Conservation (phyloP, 2,329 filamentous ascomycete species). For the Exophiala mesophila region DNA sequence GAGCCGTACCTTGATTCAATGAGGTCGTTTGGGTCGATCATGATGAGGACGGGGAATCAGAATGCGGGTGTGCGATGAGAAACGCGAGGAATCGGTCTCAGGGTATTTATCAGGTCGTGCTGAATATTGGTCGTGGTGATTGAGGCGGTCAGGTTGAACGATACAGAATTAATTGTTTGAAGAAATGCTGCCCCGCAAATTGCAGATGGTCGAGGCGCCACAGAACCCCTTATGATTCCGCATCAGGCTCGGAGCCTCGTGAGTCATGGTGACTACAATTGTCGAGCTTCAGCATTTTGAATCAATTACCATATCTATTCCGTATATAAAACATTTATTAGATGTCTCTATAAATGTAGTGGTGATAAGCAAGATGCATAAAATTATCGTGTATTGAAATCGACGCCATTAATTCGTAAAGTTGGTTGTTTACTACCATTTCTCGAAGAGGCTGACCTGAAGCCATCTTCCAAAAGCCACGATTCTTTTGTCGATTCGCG, state of each 20-base stretch:
- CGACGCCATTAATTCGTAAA: too few relatives aligned
- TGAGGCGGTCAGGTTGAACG: not conserved
- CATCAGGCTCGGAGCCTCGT: constrained; percentile 3
- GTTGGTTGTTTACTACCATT: too few relatives aligned
- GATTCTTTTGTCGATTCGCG: constrained; percentile 1
- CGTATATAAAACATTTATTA: too few relatives aligned
- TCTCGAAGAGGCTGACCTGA: not conserved
- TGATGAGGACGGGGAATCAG: constrained; percentile 31
- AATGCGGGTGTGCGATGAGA: not conserved
- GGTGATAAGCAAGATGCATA: too few relatives aligned
- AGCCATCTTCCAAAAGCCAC: constrained; percentile 4
- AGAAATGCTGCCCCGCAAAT: constrained; percentile 2
- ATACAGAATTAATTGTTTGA: not conserved
- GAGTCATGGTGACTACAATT: too few relatives aligned
- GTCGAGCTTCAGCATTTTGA: too few relatives aligned
- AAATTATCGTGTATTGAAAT: too few relatives aligned
- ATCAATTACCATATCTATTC: too few relatives aligned
- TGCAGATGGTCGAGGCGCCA: too few relatives aligned
- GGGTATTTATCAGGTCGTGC: too few relatives aligned
- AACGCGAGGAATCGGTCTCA: too few relatives aligned
- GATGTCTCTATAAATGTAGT: too few relatives aligned
- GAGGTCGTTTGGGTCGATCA: constrained; percentile 76
- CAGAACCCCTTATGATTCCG: not conserved
- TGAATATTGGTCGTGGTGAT: not conserved
- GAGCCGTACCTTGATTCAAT: constrained; percentile 58